Base-by-base conservation (phyloP, 495 filamentous ascomycete species). In the Chaetomium cochliodes region DNA sequence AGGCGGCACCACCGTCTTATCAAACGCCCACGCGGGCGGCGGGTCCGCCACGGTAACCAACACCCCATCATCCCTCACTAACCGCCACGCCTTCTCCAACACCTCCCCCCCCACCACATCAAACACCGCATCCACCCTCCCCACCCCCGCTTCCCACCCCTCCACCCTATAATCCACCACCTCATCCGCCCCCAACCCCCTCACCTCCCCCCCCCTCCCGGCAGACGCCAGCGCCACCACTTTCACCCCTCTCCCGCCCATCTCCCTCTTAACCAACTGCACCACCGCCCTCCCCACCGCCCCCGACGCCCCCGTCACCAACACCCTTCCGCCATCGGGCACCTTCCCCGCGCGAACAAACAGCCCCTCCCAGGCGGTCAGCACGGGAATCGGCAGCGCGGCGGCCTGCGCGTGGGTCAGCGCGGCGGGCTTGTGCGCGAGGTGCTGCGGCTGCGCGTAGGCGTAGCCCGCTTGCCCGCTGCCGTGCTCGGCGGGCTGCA, bases 321-420 rank as follows among this genome's bases (percentile, higher is more conserved):
- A 72, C 2, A 86, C 70, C 55, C 77, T 73, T 67, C 78, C 76
- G 2, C 56, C 51, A 2, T 12, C 7, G 7, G 52, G 13, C 52
- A 20, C 15, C 52, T 4, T 3, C 58, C 18, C 5, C 5, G 61
- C 65, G 22, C 58, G 57, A 23, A 26, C 25, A 63, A 86, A 86
- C 22, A 88, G 72, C 7, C 80, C 83, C 65, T 88, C 82, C 81
- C 81, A 87, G 3, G 84, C 86, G 52, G 84, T 87, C 60, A 85
- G 62, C 16, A 78, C 80, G 0, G 81, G 81, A 55, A 87, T 70
- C 0, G 86, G 85, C 46, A 87, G 74, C 2, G 82, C 77, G 1
- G 83, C 81, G 5, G 83, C 82, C 60, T 87, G 80, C 12, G 74
- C 77, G 46, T 80, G 79, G 15, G 64, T 72, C 41, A 86, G 67